Evolutionary conservation across 257 asterid genomes (phyloP), one percentile per base, ranked within the genome.

Genomic region (Penstemon newberryi): DNA sequence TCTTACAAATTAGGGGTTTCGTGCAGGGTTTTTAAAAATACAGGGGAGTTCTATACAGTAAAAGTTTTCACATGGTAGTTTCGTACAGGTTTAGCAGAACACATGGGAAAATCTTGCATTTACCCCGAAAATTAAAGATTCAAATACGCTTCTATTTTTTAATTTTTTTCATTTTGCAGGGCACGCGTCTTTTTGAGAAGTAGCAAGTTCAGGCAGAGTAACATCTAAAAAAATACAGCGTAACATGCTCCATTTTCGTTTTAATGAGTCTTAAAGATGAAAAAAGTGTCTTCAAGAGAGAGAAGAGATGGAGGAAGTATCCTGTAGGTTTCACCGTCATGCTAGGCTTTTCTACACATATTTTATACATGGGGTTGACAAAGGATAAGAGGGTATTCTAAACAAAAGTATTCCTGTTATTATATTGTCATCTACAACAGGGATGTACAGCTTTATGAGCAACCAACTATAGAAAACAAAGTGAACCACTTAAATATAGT

Each of bases 291-390:
- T 42, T 80, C 33, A 55, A 47, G 59, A 50, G 65, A 70, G 62
- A 63, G 43, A 36, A 40, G 73, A 15, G 78, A 46, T 65, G 60
- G 61, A 75, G 89, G 90, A 80, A 85, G 83, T 76, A 85, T 86
- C 91, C 81, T 73, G 80, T 65, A 71, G 78, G 81, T 69, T 83
- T 84, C 94, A 80, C 75, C 80, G 69, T 83, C 84, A 86, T 89
- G 86, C 75, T 80, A 86, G 85, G 83, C 86, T 79, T 81, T 25
- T 75, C 85, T 37, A 55, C 56, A 42, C 19, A 46, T 70, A 67
- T 60, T 78, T 80, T 72, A 73, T 62, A 55, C 73, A 56, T 58
- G 69, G 76, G 67, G 85, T 91, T 89, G 95, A 83, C 92, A 50
- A 78, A 75, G 79, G 84, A 72, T 83, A 64, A 75, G 79, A 80